Base-by-base conservation (phyloP, 2,329 filamentous ascomycete species). In the Trichoderma oligosporum region DNA sequence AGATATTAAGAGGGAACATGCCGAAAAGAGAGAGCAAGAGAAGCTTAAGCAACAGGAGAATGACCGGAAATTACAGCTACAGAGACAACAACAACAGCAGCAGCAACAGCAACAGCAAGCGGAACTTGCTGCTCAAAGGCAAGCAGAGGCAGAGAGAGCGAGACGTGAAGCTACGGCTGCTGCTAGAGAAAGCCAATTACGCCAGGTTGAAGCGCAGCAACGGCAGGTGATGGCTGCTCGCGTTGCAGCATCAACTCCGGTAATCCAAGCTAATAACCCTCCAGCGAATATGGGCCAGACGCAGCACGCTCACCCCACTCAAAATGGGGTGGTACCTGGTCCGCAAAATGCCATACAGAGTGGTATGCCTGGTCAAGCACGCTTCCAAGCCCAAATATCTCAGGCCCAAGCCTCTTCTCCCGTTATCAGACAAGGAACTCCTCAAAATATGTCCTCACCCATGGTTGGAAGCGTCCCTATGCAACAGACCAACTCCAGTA, bases 1-100 rank as follows among this genome's bases (percentile, higher is more conserved):
- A 58, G 88, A 89, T 58, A 96, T 97, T 65, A 89, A 87, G 68
- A 78, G 83, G 56, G 84, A 89, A 41, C 87, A 91, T 60, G 85
- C 86, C 24, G 89, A 95, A 69, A 88, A 85, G 67, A 86, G 85
- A 62, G 87, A 88, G 60, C 83, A 86, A 58, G 89, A 94, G 66
- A 91, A 91, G 71, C 77, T 84, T 54, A 82, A 85, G 62, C 82
- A 87, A 58, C 78, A 79, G 16, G 82, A 85, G 60, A 80, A 81
- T 46, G 81, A 82, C 61, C 78, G 79, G 52, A 78, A 80, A 61
- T 69, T 83, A 24, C 76, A 78, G 49, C 67, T 72, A 36, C 75
- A 79, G 58, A 74, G 68, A 54, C 71, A 70, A n/a, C 72, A 74
- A 63, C 73, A 73, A 55, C 70, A 71, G 58, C 74, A 76, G 57